Evolutionary conservation across 2,329 filamentous ascomycete genomes (phyloP).

Genomic region (Tolypocladium cylindrosporum): DNA sequence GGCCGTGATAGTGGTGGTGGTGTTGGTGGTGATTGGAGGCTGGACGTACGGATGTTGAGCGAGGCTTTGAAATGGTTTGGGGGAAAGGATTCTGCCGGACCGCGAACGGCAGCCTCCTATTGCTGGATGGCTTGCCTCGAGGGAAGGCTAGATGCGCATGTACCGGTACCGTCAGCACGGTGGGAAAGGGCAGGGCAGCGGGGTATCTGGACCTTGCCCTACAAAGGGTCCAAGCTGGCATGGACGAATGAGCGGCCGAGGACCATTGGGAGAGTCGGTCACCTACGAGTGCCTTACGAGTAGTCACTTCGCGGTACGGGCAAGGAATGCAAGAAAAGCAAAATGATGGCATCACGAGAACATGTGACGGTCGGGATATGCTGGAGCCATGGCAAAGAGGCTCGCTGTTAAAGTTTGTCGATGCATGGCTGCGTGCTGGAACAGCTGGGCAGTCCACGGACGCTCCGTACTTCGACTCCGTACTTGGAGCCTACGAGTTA

Average conservation of each 20-base stretch:
- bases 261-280: neutral
- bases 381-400: no score
- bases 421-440: neutral
- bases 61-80: slow-evolving; percentile 7
- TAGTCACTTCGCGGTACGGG: neutral
- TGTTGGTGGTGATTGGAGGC: slow-evolving; percentile 6
- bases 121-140: slow-evolving; percentile 2
- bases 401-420: neutral
- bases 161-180: slow-evolving; percentile 5
- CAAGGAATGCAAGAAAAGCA: neutral
- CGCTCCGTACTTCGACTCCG: no score
- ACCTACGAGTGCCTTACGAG: no score
- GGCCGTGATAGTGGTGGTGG: neutral
- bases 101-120: slow-evolving; percentile 11
- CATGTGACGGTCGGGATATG: no score
- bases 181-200: no score
- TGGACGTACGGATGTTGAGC: slow-evolving; percentile 1
- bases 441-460: neutral
- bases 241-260: neutral
- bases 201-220: neutral
- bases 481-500: no score
- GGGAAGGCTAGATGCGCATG: slow-evolving; percentile 5
- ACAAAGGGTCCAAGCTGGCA: neutral
- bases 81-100: slow-evolving; percentile 15
- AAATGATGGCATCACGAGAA: neutral